These are phyloP conservation scores for Fistulinella prunicolor DNA, from an alignment of 768 basidiomycete species.

Conservation along the genomic window DNA sequence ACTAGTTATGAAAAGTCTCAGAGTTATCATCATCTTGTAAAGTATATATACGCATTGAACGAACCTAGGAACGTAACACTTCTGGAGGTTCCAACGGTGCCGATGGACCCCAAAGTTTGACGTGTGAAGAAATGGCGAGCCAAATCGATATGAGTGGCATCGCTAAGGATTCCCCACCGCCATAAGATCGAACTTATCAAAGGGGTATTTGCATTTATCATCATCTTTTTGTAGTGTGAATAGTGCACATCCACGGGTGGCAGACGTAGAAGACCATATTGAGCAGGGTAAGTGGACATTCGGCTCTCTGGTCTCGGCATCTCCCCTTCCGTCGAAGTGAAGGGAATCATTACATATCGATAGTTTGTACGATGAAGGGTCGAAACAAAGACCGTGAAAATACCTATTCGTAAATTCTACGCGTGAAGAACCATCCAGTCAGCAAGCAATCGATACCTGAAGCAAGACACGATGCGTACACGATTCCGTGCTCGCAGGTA, in stretches of 20 bases:
- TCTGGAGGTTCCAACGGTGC: no score
- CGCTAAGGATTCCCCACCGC: background rate
- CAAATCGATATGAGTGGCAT: no score
- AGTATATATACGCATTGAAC: no score
- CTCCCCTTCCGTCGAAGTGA: slow-evolving; percentile 2
- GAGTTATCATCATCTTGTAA: no score
- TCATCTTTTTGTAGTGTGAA: background rate
- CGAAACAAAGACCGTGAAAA: slow-evolving; percentile 1
- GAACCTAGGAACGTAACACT: no score
- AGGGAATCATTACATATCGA: slow-evolving; percentile 15
- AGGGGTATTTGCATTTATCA: slow-evolving; percentile 9
- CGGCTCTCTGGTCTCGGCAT: slow-evolving; percentile 5
- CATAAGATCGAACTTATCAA: background rate
- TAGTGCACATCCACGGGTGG: slow-evolving; percentile 4
- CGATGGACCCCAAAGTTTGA: no score
- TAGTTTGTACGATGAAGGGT: slow-evolving; percentile 11
- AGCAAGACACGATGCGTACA: slow-evolving; percentile 11
- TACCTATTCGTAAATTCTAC: slow-evolving; percentile 18
- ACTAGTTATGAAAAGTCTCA: no score
- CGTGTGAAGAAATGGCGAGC: no score
- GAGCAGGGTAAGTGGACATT: slow-evolving; percentile 6
- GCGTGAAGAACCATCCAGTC: background rate
- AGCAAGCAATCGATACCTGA: background rate
- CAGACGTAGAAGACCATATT: slow-evolving; percentile 8
- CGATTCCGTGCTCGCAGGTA: slow-evolving; percentile 12